Base-by-base conservation (phyloP, 345 rosid species). In the Lagerstroemia speciosa region DNA sequence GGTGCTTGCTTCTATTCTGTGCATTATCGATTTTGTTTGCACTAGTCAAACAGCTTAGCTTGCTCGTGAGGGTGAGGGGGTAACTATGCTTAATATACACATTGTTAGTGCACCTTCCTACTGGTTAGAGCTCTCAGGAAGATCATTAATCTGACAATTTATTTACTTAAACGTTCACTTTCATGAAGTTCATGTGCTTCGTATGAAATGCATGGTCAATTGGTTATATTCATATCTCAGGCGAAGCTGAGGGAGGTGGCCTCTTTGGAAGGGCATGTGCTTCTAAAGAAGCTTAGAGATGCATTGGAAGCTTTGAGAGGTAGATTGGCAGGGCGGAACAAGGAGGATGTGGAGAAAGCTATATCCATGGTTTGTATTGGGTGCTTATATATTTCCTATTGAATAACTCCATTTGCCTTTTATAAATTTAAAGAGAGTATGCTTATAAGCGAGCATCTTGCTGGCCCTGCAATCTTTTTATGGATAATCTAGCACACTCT, bases 231-330 rank as follows among this genome's bases (percentile, higher is more conserved):
- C 15, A 52, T 74, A 45, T 37, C 76, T 63, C 75, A 95, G 99
- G 97, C 97, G 75, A 95, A 90, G 82, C 80, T 95, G 45, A 84
- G 84, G 76, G 99, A 95, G 48, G 93, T 83, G 72, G 86, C 96
- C 82, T 95, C 99, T 73, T 83, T 95, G 82, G 99, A 95, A 83
- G 97, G 98, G 62, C 98, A 95, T 72, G 98, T 95, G 67, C 87
- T 95, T 83, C 76, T 95, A 80, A 95, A 95, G 85, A 95, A 95
- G 83, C 97, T 95, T 48, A 91, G 99, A 74, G 99, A 95, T 84
- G 98, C 98, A 64, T 79, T 95, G 81, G 99, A 95, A 83, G 73
- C 86, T 36, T 78, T 95, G 79, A 87, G 96, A 85, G 85, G 96
- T 12, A 86, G 97, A 5, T 86, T 95, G 89, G 84, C 89, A 1